These are phyloP conservation scores for Xylariales sp. DNA, from an alignment of 2,329 filamentous ascomycete genomes.

Conservation along the genomic window DNA sequence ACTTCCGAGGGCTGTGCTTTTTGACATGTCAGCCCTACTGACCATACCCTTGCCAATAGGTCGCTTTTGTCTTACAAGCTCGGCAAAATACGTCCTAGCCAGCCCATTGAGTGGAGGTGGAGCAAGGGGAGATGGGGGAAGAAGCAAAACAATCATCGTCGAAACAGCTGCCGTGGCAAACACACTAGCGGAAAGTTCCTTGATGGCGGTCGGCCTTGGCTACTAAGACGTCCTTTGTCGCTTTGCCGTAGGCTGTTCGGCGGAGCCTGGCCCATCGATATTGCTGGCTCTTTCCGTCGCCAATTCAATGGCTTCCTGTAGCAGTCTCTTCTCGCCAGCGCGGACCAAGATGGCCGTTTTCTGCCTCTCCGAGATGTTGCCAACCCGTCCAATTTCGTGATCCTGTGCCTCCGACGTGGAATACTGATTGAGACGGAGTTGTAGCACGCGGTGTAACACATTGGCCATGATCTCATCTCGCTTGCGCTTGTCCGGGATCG, in stretches of 20 bases:
- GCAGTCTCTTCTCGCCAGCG: conserved; percentile 66
- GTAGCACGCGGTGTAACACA: conserved; percentile 33
- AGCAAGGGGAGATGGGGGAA: no score
- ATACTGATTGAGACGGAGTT: conserved; percentile 35
- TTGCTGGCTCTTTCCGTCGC: conserved; percentile 23
- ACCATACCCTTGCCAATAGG: no score
- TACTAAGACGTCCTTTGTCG: conserved; percentile 13
- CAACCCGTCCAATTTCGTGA: conserved; percentile 26
- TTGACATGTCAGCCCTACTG: no score
- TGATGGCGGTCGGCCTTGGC: no score
- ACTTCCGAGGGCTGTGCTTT: no score
- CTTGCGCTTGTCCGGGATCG: conserved; percentile 44
- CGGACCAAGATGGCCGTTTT: conserved; percentile 65
- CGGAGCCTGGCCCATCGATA: conserved; percentile 9
- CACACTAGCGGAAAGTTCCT: no score
- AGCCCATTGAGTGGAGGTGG: no score
- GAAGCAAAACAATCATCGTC: no score
- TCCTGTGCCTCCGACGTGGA: conserved; percentile 37
- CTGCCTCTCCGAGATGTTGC: conserved; percentile 28
- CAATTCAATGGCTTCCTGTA: conserved; percentile 46
- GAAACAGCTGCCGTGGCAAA: no score
- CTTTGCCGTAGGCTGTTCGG: conserved; percentile 22
- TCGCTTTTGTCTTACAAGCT: no score
- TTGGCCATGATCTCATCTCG: conserved; percentile 41
- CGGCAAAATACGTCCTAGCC: no score